Conservation (phyloP, 257 asterid species). For the Prunella vulgaris region DNA sequence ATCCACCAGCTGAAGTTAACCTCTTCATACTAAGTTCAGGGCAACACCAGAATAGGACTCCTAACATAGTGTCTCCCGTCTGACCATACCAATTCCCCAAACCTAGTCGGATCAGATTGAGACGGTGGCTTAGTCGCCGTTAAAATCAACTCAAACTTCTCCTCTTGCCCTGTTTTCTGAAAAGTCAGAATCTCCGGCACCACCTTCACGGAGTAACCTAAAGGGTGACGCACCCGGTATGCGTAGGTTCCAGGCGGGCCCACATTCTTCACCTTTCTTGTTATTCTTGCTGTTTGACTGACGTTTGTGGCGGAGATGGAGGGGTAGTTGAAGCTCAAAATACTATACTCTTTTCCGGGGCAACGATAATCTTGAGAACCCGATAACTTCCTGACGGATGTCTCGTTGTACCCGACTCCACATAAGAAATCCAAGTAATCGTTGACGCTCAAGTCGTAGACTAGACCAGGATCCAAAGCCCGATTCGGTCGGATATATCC, state of each 20-base stretch:
- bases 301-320: constrained; percentile 29
- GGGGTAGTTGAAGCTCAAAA: constrained; percentile 51
- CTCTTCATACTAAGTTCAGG: too few relatives aligned
- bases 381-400: constrained; percentile 7
- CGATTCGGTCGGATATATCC: constrained; percentile 60
- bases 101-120: too few relatives aligned
- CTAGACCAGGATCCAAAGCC: constrained; percentile 60
- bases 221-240: constrained; percentile 30
- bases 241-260: constrained; percentile 42
- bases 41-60: constrained; percentile 32
- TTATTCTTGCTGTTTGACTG: constrained; percentile 15
- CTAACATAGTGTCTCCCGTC: constrained; percentile 42
- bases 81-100: constrained; percentile 54
- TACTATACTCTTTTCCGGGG: constrained; percentile 19
- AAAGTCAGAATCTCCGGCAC: constrained; percentile 34
- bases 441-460: constrained; percentile 40
- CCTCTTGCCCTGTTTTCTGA: constrained; percentile 40
- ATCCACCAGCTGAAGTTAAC: too few relatives aligned
- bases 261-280: constrained; percentile 48
- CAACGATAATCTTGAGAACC: constrained; percentile 25
- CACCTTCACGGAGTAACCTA: constrained; percentile 26
- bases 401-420: constrained; percentile 47
- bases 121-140: background rate
- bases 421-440: constrained; percentile 63
- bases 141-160: constrained; percentile 34